Conservation (phyloP, 2,329 filamentous ascomycete genomes). For the Colletotrichum higginsianum region DNA sequence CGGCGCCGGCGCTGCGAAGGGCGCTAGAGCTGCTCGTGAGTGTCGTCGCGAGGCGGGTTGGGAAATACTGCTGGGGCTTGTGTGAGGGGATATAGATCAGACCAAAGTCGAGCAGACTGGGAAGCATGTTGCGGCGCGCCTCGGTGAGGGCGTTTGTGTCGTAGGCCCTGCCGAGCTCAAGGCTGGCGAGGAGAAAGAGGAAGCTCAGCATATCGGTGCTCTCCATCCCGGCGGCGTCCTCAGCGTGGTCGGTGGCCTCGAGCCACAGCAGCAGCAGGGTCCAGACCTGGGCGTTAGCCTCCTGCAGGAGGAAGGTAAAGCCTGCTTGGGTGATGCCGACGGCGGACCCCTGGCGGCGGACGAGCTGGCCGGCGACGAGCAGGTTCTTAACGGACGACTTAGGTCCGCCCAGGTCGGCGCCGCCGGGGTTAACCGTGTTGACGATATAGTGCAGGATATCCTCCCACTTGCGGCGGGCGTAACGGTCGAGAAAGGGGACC, state of each 20-base stretch:
- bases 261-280: slow-evolving; percentile 94
- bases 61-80: slow-evolving; percentile 80
- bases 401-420: slow-evolving; percentile 63
- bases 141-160: slow-evolving; percentile 86
- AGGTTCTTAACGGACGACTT: slow-evolving; percentile 88
- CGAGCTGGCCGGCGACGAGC: slow-evolving; percentile 84
- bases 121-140: slow-evolving; percentile 89
- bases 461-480: slow-evolving; percentile 93
- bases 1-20: slow-evolving; percentile 78
- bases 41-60: slow-evolving; percentile 93
- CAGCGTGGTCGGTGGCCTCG: slow-evolving; percentile 79
- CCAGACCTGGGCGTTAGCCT: slow-evolving; percentile 98
- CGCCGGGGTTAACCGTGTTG: slow-evolving; percentile 72
- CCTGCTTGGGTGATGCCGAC: slow-evolving; percentile 91
- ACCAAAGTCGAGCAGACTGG: slow-evolving; percentile 91
- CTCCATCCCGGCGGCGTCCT: slow-evolving; percentile 77
- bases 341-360: slow-evolving; percentile 68
- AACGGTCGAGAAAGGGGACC: slow-evolving; percentile 83
- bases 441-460: slow-evolving; percentile 97
- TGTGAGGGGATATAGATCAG: slow-evolving; percentile 82
- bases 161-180: slow-evolving; percentile 93
- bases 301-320: slow-evolving; percentile 94
- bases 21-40: slow-evolving; percentile 82
- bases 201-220: slow-evolving; percentile 96
- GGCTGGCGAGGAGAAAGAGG: slow-evolving; percentile 92